phyloP scores from a whole-genome alignment of 2,329 filamentous ascomycete species.

The Claviceps fusiformis region DNA sequence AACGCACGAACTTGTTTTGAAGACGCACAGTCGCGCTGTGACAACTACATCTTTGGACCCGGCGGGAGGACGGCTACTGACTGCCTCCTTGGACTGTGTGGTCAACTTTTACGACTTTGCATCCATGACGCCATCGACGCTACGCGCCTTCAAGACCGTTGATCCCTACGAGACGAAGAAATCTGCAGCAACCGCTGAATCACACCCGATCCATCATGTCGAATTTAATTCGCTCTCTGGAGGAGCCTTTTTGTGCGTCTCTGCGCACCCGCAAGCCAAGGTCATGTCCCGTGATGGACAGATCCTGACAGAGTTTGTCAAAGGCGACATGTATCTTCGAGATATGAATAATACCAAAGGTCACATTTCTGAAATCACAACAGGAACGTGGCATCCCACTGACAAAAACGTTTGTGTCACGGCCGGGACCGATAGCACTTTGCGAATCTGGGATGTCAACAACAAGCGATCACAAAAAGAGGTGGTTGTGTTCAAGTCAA shows the following conservation, averaged over 20 bases:
- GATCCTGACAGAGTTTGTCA: constrained; percentile 73
- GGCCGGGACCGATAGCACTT: constrained; percentile 84
- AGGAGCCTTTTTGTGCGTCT: constrained; percentile 69
- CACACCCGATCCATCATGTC: constrained; percentile 76
- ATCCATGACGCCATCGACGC: constrained; percentile 86
- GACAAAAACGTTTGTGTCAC: constrained; percentile 78
- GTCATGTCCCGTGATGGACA: constrained; percentile 84
- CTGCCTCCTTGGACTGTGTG: constrained; percentile 82
- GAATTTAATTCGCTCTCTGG: constrained; percentile 77
- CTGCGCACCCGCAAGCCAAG: constrained; percentile 80
- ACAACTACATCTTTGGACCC: constrained; percentile 77
- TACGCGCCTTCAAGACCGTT: constrained; percentile 84
- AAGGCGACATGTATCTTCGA: constrained; percentile 95
- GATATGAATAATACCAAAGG: constrained; percentile 98
- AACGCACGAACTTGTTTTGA: constrained; percentile 83
- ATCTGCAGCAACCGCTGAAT: constrained; percentile 57
- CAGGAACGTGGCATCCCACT: constrained; percentile 80
- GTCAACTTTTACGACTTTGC: constrained; percentile 92
- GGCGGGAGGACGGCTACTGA: constrained; percentile 70
- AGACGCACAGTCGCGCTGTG: constrained; percentile 80
- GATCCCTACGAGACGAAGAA: constrained; percentile 70
- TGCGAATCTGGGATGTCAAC: constrained; percentile 95
- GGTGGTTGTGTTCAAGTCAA: constrained; percentile 93
- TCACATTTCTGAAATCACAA: constrained; percentile 82
- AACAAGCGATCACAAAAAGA: constrained; percentile 81